Evolutionary conservation across 768 basidiomycete species (phyloP), one percentile per base, ranked within the genome.

Genomic region (Hydnum rufescens): DNA sequence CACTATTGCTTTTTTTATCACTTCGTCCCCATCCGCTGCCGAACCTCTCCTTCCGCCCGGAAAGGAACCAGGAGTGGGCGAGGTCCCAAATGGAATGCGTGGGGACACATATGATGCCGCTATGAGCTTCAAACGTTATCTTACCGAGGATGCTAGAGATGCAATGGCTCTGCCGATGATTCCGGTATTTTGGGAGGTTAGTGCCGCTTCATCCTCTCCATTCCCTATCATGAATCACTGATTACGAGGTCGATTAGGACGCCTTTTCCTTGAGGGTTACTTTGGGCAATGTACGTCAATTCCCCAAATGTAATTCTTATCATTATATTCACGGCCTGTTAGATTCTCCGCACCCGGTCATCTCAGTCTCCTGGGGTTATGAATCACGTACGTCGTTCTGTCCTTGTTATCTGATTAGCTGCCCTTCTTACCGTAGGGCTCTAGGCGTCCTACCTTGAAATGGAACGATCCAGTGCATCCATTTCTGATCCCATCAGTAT

Each of bases 131-230:
- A 47, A 47, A 26, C 13, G 8, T 13, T 26, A 16, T 47, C 26
- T 47, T 13, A 28, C 44, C 13, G 13, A 13, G 16, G 13, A 13
- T 47, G 44, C 44, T 8, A 47, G 44, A 8, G 25, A 13, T 26
- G 8, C 13, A 8, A 13, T 8, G 13, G 26, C 44, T 8, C 26
- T 13, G 26, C 44, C 44, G 13, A 47, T 47, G 44, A 8, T 47
- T 13, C 44, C 44, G 13, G 13, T 47, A 25, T 47, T 47, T 47
- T 47, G 44, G 44, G 44, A 47, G 44, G 44, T 47, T 13, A 16
- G 44, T 26, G 13, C 44, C 25, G 8, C 13, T 13, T 8, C 26
- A 13, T 13, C 44, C 16, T 47, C 8, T 16, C 44, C 26, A 47
- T 47, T 8, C 26, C 25, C 44, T 28, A 47, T 47, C 44, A 8